A percentile compares a stretch with the other conserved stretches of the same genome.
These are phyloP conservation scores for Boletus edulis DNA, from an alignment of 768 basidiomycete genomes.

Conservation along the genomic window DNA sequence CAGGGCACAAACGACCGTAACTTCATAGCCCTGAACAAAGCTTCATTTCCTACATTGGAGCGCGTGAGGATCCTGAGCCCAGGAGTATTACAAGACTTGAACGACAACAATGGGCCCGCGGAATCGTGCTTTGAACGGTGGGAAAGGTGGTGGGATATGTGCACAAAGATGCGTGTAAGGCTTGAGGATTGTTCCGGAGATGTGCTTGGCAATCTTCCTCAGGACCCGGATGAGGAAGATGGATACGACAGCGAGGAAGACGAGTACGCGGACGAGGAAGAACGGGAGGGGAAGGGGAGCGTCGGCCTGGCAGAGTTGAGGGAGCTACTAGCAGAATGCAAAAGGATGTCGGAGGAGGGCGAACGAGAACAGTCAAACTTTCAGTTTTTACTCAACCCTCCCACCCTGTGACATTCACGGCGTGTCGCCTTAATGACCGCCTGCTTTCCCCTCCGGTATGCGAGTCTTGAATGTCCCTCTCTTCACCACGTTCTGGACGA, in stretches of 20 bases:
- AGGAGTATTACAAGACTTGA: slow-evolving; percentile 54
- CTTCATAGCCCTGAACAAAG: slow-evolving; percentile 47
- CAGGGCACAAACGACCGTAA: slow-evolving; percentile 66
- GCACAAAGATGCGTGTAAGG: slow-evolving; percentile 46
- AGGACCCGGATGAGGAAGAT: slow-evolving; percentile 31
- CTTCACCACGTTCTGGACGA: slow-evolving; percentile 53
- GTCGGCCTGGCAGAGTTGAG: slow-evolving; percentile 45
- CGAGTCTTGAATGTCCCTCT: slow-evolving; percentile 74
- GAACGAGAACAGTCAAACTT: slow-evolving; percentile 28
- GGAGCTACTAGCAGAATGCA: slow-evolving; percentile 55
- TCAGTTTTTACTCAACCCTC: slow-evolving; percentile 12
- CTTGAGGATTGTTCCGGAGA: slow-evolving; percentile 78
- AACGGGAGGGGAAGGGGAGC: slow-evolving; percentile 25
- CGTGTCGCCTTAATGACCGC: slow-evolving; percentile 16
- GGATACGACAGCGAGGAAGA: slow-evolving; percentile 35
- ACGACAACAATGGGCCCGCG: slow-evolving; percentile 49
- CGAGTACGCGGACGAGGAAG: slow-evolving; percentile 33
- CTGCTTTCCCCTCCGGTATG: slow-evolving; percentile 66
- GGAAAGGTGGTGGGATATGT: slow-evolving; percentile 67
- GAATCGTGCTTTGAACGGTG: slow-evolving; percentile 48
- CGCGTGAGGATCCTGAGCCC: slow-evolving; percentile 59
- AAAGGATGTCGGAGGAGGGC: slow-evolving; percentile 39
- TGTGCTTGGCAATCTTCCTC: slow-evolving; percentile 45
- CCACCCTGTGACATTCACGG: slow-evolving; percentile 1
- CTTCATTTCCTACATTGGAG: slow-evolving; percentile 60